Evolutionary conservation across 2,329 filamentous ascomycete species (phyloP).

Genomic region (Alternaria panax): DNA sequence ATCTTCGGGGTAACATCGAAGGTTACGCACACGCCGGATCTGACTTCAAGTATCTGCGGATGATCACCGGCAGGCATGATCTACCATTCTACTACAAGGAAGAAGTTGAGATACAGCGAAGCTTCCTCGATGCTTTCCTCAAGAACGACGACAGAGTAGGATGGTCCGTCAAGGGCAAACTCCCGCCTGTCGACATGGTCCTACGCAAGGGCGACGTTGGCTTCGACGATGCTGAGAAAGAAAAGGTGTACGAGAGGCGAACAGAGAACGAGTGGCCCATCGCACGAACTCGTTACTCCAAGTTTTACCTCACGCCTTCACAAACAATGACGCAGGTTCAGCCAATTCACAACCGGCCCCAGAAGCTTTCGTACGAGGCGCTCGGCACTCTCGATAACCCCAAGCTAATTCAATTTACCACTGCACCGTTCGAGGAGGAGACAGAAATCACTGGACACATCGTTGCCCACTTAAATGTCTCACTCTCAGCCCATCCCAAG

Average conservation of each 20-base stretch:
- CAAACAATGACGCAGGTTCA: conserved; percentile 50
- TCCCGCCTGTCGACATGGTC: conserved; percentile 67
- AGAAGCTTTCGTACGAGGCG: conserved; percentile 65
- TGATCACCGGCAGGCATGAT: conserved; percentile 75
- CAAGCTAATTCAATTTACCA: conserved; percentile 65
- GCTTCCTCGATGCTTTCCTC: conserved; percentile 75
- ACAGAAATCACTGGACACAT: conserved; percentile 75
- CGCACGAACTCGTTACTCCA: conserved; percentile 68
- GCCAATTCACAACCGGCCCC: conserved; percentile 32
- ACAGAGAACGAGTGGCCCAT: conserved; percentile 72
- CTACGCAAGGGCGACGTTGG: conserved; percentile 72
- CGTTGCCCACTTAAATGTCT: conserved; percentile 69
- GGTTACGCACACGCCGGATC: conserved; percentile 71
- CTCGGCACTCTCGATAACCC: conserved; percentile 64
- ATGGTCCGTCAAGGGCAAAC: conserved; percentile 66
- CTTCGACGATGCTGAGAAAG: conserved; percentile 68
- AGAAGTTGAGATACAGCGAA: conserved; percentile 71
- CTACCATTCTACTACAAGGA: conserved; percentile 75
- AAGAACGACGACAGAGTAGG: conserved; percentile 69
- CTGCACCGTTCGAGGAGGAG: conserved; percentile 64
- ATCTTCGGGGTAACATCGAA: conserved; percentile 73
- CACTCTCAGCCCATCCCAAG: conserved; percentile 53
- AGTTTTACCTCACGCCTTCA: conserved; percentile 64
- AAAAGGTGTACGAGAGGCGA: conserved; percentile 63
- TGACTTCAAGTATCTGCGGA: conserved; percentile 71